Base-by-base conservation (phyloP, 2,329 filamentous ascomycete genomes). In the Fusarium subglutinans region DNA sequence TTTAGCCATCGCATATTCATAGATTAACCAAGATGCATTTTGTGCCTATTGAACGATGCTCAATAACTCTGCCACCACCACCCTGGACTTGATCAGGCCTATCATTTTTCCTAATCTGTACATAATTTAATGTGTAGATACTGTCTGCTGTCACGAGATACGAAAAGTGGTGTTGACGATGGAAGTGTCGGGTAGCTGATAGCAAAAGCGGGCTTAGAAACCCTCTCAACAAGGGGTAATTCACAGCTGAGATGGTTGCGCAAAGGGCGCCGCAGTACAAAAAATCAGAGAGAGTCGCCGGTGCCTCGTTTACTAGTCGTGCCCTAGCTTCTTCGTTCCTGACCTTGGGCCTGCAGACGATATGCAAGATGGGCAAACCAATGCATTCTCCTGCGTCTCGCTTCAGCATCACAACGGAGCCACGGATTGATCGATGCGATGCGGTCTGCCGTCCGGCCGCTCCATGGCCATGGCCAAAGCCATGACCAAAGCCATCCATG, bases 321-420 rank as follows among this genome's bases (percentile, higher is more conserved):
- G 35, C 51, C 56, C 48, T 78, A 70, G 73, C 67, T 53, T 73
- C 55, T 66, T 68, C 66, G 76, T 75, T 72, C 74, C 74, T 75
- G 67, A 68, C 57, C 55, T 76, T 18, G 35, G 76, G 63, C 58
- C 65, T 67, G 70, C 67, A 69, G 72, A 63, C 37, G 57, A 64
- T 56, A 70, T 76, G 71, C 74, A 74, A 75, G 48, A 75, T 73
- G 63, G 48, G 28, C 55, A 59, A 58, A 56, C 66, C 66, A 70
- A 63, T 76, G 62, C 64, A 43, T 65, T 74, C 77, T 78, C 76
- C 77, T 78, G 75, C 76, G 63, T 78, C 76, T 76, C 74, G 77
- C 76, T 78, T 78, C 75, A 75, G 74, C 63, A 68, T 58, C 35
- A 43, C 50, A 62, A 66, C 48, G 69, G 75, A 69, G 69, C 55